Percentiles rank a stretch among this genome's conserved stretches.
phyloP scores from a whole-genome alignment of 176 grass and related monocot species.

The Saccharum officinarum region DNA sequence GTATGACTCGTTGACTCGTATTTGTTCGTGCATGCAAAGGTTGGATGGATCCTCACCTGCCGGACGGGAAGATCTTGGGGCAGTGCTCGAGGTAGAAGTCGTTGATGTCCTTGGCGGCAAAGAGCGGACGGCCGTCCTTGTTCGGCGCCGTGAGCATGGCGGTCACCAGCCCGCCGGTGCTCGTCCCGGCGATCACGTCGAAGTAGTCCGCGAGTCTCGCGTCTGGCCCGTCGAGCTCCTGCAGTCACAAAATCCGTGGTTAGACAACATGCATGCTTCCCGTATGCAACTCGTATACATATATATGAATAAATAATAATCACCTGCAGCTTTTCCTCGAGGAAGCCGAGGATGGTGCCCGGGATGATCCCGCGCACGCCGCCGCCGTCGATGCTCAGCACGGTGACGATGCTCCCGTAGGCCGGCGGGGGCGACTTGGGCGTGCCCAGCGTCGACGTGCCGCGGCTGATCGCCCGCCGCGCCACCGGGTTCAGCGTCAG shows the following conservation, averaged over 20 bases:
- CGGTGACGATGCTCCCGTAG: conserved; percentile 37
- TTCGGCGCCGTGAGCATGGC: conserved; percentile 48
- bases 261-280: not conserved
- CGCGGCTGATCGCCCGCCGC: not conserved
- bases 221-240: not conserved
- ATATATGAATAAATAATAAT: not conserved
- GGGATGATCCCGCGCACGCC: conserved; percentile 60
- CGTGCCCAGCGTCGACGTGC: not conserved
- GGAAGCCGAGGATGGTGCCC: conserved; percentile 45
- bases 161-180: conserved; percentile 53
- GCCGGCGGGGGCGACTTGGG: conserved; percentile 19
- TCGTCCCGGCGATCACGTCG: conserved; percentile 72
- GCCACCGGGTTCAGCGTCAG: conserved; percentile 1
- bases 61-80: conserved; percentile 41
- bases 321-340: conserved; percentile 51
- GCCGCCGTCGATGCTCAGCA: conserved; percentile 55
- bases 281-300: too few relatives aligned
- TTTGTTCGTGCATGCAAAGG: too few relatives aligned
- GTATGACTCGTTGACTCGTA: too few relatives aligned
- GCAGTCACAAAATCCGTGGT: not conserved
- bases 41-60: not conserved
- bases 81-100: conserved; percentile 43
- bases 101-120: conserved; percentile 48
- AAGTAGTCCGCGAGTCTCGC: conserved; percentile 64
- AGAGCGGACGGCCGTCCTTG: conserved; percentile 6